Evolutionary conservation across 1,284 basidiomycete species (phyloP), one percentile per base, ranked within the genome.

Genomic region (Papiliotrema laurentii): DNA sequence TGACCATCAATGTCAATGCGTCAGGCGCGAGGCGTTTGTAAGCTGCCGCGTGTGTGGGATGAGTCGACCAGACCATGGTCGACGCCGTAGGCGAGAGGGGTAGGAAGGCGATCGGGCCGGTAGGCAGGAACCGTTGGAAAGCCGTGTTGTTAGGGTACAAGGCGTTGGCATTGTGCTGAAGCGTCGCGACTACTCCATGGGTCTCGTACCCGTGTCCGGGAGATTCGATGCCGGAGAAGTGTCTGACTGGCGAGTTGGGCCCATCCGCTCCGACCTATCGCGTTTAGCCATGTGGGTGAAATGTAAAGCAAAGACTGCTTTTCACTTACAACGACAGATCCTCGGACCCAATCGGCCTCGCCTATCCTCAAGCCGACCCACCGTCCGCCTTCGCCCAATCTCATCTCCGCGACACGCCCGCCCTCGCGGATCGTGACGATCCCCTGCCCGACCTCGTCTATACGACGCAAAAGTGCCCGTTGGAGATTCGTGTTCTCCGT

Each of bases 61-160:
- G 83, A 1, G 90, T 93, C 11, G 91, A 93, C 96, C 96, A 98
- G 4, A 97, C 96, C 50, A 98, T 79, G 1, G 93, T 94, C 5
- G 88, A 91, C 0, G 79, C 76, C 0, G 82, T 84, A 1, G 84
- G 77, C 1, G 87, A 69, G 24, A 92, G 59, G 84, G 80, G 93
- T 13, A 97, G 80, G 75, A 94, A 97, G 0, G 93, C 94, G 40
- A 98, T 85, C 0, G 96, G 94, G 0, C 96, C 94, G 3, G 90
- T 92, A 1, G 93, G 88, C 27, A 98, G 80, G 77, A 98, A 98
- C 24, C 94, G 80, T 73, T 98, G 96, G 73, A 88, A 97, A 0
- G 91, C 93, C 1, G 85, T 88, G 18, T 83, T 84, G 64, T 89
- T 89, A 1, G 83, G 81, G 53, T 61, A 68, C 35, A 57, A 78